phyloP scores from a whole-genome alignment of 495 filamentous ascomycete species.

The Penicillium canariense region DNA sequence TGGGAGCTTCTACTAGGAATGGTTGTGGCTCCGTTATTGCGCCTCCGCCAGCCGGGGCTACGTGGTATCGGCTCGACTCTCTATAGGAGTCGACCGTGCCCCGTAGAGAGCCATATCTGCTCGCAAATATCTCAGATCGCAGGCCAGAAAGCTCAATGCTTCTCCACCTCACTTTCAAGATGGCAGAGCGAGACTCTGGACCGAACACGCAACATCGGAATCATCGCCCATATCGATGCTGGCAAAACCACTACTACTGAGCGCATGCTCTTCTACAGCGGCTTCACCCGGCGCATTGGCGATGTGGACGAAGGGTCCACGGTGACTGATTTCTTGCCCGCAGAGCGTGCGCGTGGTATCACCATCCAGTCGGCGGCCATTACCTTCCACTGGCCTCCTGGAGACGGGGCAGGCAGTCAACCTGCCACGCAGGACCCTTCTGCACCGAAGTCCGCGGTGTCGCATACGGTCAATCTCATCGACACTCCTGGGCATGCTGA shows the following conservation, averaged over 20 bases:
- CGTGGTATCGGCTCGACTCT: slow-evolving; percentile 22
- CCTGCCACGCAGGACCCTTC: slow-evolving; percentile 20
- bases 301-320: slow-evolving; percentile 98
- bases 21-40: slow-evolving; percentile 38
- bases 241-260: slow-evolving; percentile 99
- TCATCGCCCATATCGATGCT: slow-evolving; percentile 98
- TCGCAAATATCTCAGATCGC: slow-evolving; percentile 8
- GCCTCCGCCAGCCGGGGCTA: slow-evolving; percentile 30
- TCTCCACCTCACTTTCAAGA: slow-evolving; percentile 27
- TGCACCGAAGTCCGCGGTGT: slow-evolving; percentile 35
- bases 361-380: slow-evolving; percentile 98
- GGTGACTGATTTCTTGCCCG: slow-evolving; percentile 94
- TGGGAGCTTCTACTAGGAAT: slow-evolving; percentile 23
- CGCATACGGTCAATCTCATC: slow-evolving; percentile 86
- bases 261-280: slow-evolving; percentile 98
- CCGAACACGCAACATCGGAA: slow-evolving; percentile 90
- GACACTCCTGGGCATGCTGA: slow-evolving; percentile 98
- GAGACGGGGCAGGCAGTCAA: slow-evolving; percentile 23
- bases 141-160: slow-evolving; percentile 12
- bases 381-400: slow-evolving; percentile 83
- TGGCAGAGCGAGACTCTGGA: slow-evolving; percentile 39
- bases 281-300: slow-evolving; percentile 83
- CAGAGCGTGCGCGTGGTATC: slow-evolving; percentile 90
- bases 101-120: slow-evolving; percentile 9
- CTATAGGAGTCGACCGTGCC: slow-evolving; percentile 16